Evolutionary conservation across 148 eudicot species (phyloP).

Genomic region (Simmondsia chinensis): DNA sequence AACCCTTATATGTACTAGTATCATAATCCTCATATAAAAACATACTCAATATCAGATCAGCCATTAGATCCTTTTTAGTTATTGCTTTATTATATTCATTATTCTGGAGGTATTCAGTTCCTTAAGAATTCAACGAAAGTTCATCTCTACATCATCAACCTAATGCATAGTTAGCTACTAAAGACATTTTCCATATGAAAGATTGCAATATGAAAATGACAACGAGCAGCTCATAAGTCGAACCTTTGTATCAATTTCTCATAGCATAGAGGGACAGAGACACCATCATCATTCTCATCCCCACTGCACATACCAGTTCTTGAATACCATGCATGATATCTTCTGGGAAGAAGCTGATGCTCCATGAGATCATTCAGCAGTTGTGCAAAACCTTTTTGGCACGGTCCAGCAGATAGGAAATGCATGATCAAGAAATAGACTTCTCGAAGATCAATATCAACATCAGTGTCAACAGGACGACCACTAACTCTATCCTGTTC

Average conservation of each 20-base stretch:
- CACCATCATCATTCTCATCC: constrained; percentile 52
- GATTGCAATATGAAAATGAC: neutral
- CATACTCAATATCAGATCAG: too few relatives aligned
- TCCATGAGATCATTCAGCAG: constrained; percentile 66
- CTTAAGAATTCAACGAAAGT: too few relatives aligned
- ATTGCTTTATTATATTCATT: neutral
- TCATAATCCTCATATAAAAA: neutral
- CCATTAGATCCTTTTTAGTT: neutral
- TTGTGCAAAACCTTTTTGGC: constrained; percentile 56
- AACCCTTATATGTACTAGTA: neutral
- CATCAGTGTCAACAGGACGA: constrained; percentile 32
- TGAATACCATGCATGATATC: constrained; percentile 97
- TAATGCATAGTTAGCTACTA: too few relatives aligned
- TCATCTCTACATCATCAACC: too few relatives aligned
- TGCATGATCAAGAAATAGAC: constrained; percentile 84
- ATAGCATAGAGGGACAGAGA: constrained; percentile 67
- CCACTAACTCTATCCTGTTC: constrained; percentile 28
- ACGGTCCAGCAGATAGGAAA: constrained; percentile 83
- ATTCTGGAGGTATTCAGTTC: too few relatives aligned
- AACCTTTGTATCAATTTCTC: constrained; percentile 56
- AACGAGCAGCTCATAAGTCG: neutral
- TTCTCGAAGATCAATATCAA: constrained; percentile 76
- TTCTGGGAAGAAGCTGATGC: constrained; percentile 84
- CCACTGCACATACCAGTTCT: constrained; percentile 44
- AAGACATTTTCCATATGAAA: constrained; percentile 1